Conservation (phyloP, 768 basidiomycete genomes). For the Lactifluus echinatus region DNA sequence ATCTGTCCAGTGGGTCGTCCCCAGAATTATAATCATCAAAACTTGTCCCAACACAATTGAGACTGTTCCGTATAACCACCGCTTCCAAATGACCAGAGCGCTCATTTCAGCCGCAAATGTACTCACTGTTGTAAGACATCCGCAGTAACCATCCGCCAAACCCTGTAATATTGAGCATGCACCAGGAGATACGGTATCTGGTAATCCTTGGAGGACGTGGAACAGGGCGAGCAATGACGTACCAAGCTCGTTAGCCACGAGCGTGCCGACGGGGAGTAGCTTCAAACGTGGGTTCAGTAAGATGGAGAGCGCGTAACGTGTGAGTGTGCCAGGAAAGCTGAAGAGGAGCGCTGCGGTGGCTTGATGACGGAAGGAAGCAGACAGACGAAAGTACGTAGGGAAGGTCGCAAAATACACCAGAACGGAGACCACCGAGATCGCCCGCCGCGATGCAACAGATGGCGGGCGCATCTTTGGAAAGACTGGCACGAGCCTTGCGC, state of each 20-base stretch:
- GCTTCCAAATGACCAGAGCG: slow-evolving; percentile 46
- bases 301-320: slow-evolving; percentile 71
- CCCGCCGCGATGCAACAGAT: slow-evolving; percentile 37
- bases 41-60: slow-evolving; percentile 47
- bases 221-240: slow-evolving; percentile 76
- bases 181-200: slow-evolving; percentile 35
- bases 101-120: slow-evolving; percentile 82
- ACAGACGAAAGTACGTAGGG: slow-evolving; percentile 69
- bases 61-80: slow-evolving; percentile 48
- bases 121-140: slow-evolving; percentile 88
- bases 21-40: slow-evolving; percentile 62
- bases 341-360: slow-evolving; percentile 85
- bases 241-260: slow-evolving; percentile 64
- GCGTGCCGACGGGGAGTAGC: slow-evolving; percentile 70
- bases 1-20: slow-evolving; percentile 51
- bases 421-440: slow-evolving; percentile 46
- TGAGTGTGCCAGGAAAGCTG: slow-evolving; percentile 80
- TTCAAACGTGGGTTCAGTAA: slow-evolving; percentile 56
- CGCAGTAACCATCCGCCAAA: slow-evolving; percentile 87
- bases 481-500: slow-evolving; percentile 33
- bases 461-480: slow-evolving; percentile 39
- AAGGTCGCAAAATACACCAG: slow-evolving; percentile 68
- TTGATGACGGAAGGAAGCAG: slow-evolving; percentile 58
- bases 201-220: slow-evolving; percentile 57
- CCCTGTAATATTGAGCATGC: slow-evolving; percentile 75